phyloP scores from a whole-genome alignment of 768 basidiomycete species.

The Calocybe cyanea region DNA sequence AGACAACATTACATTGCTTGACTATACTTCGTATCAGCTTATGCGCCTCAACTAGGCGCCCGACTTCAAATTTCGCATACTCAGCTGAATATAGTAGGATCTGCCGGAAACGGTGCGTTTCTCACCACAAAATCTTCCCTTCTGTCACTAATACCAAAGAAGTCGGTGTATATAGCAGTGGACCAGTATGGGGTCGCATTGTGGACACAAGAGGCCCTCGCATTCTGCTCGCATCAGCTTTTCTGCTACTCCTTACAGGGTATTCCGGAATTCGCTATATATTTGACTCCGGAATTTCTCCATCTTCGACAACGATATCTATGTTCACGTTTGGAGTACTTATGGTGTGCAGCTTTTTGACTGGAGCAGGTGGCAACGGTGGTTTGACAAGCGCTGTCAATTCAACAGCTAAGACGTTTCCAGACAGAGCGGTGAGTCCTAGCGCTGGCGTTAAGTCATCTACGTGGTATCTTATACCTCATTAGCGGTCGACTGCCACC shows the following conservation, averaged over 20 bases:
- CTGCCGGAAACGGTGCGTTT: conserved; percentile 70
- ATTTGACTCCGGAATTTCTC: not conserved
- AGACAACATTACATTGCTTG: not conserved
- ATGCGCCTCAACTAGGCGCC: conserved; percentile 83
- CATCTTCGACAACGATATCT: conserved; percentile 47
- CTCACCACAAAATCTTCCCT: too few species aligned
- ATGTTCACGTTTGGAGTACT: conserved; percentile 45
- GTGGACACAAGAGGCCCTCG: conserved; percentile 74
- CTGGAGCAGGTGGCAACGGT: conserved; percentile 74
- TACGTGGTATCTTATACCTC: conserved; percentile 1
- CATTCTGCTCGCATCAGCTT: conserved; percentile 57
- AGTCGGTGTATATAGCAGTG: conserved; percentile 77
- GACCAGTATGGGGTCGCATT: conserved; percentile 76
- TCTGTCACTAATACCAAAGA: too few species aligned
- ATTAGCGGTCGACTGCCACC: conserved; percentile 71
- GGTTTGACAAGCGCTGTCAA: conserved; percentile 73
- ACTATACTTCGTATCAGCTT: conserved; percentile 44
- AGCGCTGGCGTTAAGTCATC: not conserved
- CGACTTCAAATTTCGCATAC: conserved; percentile 75
- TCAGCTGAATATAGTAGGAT: conserved; percentile 73
- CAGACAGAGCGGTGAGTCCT: conserved; percentile 57
- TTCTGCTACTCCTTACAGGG: conserved; percentile 59
- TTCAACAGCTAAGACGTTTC: conserved; percentile 79
- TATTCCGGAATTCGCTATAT: conserved; percentile 72
- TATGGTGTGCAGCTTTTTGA: conserved; percentile 61